Evolutionary conservation across 192 early-diverging fungal genomes (phyloP), one percentile per base, ranked within the genome.

Genomic region (Podila epigama): DNA sequence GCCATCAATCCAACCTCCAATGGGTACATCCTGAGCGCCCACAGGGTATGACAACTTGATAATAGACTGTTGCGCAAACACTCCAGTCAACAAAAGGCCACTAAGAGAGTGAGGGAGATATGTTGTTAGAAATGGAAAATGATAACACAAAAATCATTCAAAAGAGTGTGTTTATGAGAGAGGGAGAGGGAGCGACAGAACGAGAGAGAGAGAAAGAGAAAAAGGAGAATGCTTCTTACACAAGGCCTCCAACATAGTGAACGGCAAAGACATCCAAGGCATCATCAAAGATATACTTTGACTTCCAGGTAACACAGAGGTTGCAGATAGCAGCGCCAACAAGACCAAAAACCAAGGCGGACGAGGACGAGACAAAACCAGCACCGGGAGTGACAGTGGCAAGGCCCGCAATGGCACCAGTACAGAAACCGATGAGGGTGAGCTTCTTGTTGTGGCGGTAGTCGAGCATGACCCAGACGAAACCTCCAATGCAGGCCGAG

Each of bases 301-400:
- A 85, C 77, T 92, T 92, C 65, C 86, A 84, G 36, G 81, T 70
- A 31, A 87, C 81, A 36, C 85, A 87, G 37, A 90, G 69, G 79
- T 89, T 90, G 81, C 90, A 93, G 42, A 89, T 82, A 36, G 83
- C 62, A 25, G 86, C 89, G 1, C 90, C 86, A 35, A 92, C 64
- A 22, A 85, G 54, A 31, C 95, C 95, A 85, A 95, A 91, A 54
- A 90, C 89, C 37, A 96, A 68, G 4, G 92, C 84, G 25, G 89
- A 88, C 66, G 89, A 89, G 11, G 91, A 88, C 33, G 81, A 84
- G 27, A 96, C 92, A 62, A 84, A 92, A 50, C 94, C 93, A 27
- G 92, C 84, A 5, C 88, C 94, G 0, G 95, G 95, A 22, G 95
- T 97, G 66, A 97, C 91, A 52, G 89, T 92, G 2, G 95, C 95